phyloP scores from a whole-genome alignment of 306 rosid genomes.

The Elaeagnus macrophylla region DNA sequence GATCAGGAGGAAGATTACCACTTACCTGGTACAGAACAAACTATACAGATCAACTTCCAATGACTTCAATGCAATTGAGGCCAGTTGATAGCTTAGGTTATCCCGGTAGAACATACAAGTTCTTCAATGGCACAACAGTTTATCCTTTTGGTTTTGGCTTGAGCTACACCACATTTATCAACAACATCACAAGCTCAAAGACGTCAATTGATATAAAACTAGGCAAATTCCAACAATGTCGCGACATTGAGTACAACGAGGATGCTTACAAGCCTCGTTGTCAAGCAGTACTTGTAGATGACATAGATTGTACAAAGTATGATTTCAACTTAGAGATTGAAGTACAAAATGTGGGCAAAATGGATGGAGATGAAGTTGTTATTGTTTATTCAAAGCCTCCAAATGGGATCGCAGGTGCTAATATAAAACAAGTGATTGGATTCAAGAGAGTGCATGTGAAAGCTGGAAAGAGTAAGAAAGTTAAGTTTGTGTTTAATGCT shows the following conservation, averaged over 20 bases:
- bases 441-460: slow-evolving; percentile 22
- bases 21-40: slow-evolving; percentile 22
- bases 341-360: slow-evolving; percentile 10
- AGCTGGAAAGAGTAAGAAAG: slow-evolving; percentile 6
- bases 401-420: slow-evolving; percentile 4
- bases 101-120: slow-evolving; percentile 30
- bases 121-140: slow-evolving; percentile 26
- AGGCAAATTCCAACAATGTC: slow-evolving; percentile 13
- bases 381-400: slow-evolving; percentile 26
- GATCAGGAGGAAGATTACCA: slow-evolving; percentile 29
- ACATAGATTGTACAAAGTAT: neutral
- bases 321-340: slow-evolving; percentile 7
- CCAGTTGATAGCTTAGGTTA: slow-evolving; percentile 22
- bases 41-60: slow-evolving; percentile 18
- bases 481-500: slow-evolving; percentile 14
- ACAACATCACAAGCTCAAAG: slow-evolving; percentile 9
- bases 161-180: slow-evolving; percentile 23
- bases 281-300: neutral
- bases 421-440: slow-evolving; percentile 24
- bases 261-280: neutral
- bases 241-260: slow-evolving; percentile 3
- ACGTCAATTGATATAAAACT: slow-evolving; percentile 7
- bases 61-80: slow-evolving; percentile 28
- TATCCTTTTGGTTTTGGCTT: slow-evolving; percentile 32
- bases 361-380: slow-evolving; percentile 21